Percentiles rank a stretch among this genome's conserved stretches.
Evolutionary conservation across 2,329 filamentous ascomycete genomes (phyloP).

Genomic region (Neocucurbitaria cava): DNA sequence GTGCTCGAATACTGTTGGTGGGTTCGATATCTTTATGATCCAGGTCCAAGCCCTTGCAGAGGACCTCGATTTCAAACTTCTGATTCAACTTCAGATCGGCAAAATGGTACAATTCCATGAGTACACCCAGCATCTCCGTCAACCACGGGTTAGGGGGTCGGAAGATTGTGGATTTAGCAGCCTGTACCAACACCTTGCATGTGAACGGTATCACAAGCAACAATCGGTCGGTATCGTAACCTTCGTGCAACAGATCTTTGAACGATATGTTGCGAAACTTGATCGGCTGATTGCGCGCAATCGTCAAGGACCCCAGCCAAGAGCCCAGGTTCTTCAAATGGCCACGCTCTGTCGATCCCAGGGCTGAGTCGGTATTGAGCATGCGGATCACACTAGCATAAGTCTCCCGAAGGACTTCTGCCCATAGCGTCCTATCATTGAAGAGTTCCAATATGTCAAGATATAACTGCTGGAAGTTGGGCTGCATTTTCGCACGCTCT

Average conservation of each 20-base stretch:
- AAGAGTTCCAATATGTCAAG: constrained; percentile 87
- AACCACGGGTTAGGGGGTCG: constrained; percentile 95
- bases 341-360: constrained; percentile 84
- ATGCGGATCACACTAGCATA: constrained; percentile 85
- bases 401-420: constrained; percentile 90
- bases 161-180: constrained; percentile 85
- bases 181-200: constrained; percentile 91
- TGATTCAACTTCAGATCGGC: constrained; percentile 94
- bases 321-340: constrained; percentile 92
- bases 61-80: constrained; percentile 97
- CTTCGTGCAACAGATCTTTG: constrained; percentile 92
- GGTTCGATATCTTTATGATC: constrained; percentile 92
- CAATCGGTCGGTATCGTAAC: constrained; percentile 88
- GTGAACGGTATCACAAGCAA: constrained; percentile 96
- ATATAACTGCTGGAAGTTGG: constrained; percentile 94
- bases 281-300: constrained; percentile 93
- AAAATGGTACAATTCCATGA: constrained; percentile 92
- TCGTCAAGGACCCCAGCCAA: constrained; percentile 92
- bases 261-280: constrained; percentile 97
- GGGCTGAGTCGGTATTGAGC: constrained; percentile 86
- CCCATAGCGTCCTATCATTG: constrained; percentile 78
- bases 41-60: constrained; percentile 91
- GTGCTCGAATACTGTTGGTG: constrained; percentile 82
- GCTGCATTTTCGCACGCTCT: constrained; percentile 94
- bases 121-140: constrained; percentile 90